These are phyloP conservation scores for Bromus sterilis DNA, from an alignment of 176 grass and related monocot genomes.

Conservation along the genomic window DNA sequence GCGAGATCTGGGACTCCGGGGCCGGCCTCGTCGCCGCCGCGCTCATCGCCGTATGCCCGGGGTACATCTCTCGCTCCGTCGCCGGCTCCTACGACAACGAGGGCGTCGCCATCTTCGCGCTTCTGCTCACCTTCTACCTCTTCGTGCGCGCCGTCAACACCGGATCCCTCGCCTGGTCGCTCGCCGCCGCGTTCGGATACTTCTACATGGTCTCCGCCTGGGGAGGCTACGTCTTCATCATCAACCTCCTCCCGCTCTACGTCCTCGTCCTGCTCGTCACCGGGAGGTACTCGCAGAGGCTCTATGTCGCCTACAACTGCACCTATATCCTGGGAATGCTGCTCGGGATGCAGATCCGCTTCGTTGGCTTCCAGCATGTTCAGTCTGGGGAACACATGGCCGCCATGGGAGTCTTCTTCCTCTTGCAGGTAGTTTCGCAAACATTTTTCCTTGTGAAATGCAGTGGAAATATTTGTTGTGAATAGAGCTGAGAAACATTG, in stretches of 20 bases:
- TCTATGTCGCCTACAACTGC: constrained; percentile 96
- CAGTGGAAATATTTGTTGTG: not conserved
- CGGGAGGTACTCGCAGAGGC: constrained; percentile 91
- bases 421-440: constrained; percentile 56
- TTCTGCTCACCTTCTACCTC: constrained; percentile 96
- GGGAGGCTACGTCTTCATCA: constrained; percentile 99
- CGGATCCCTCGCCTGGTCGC: constrained; percentile 78
- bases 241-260: constrained; percentile 91
- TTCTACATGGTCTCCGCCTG: constrained; percentile 99
- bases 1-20: constrained; percentile 97
- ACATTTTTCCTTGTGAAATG: not conserved
- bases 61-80: constrained; percentile 96
- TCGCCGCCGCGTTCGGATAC: constrained; percentile 86
- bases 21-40: constrained; percentile 77
- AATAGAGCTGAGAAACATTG: not conserved
- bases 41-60: constrained; percentile 89
- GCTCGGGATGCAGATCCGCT: constrained; percentile 97
- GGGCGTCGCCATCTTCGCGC: constrained; percentile 91
- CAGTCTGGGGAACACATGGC: constrained; percentile 99
- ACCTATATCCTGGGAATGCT: constrained; percentile 92
- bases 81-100: constrained; percentile 92
- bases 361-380: constrained; percentile 96
- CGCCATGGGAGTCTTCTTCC: constrained; percentile 92
- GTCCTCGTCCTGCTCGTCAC: constrained; percentile 90
- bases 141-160: constrained; percentile 97